Evolutionary conservation across 2,329 filamentous ascomycete species (phyloP).

Genomic region (Tolypocladium sp.): DNA sequence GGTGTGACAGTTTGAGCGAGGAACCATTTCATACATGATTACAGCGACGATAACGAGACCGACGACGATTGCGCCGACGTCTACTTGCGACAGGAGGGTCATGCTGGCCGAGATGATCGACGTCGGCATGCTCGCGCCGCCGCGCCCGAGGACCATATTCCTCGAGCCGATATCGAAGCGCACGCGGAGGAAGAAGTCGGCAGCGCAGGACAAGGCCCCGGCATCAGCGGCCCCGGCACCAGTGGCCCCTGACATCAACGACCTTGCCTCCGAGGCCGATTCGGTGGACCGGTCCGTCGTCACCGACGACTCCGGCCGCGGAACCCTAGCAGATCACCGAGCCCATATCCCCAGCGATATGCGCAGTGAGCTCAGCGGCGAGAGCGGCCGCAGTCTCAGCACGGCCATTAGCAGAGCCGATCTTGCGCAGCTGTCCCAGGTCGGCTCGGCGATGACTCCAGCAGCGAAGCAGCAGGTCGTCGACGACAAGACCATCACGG

Average conservation of each 20-base stretch:
- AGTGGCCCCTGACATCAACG: constrained; percentile 29
- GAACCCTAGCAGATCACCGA: constrained; percentile 23
- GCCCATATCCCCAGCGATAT: constrained; percentile 42
- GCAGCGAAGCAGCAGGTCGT: constrained; percentile 32
- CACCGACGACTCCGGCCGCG: constrained; percentile 29
- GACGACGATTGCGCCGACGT: constrained; percentile 72
- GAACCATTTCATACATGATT: constrained; percentile 84
- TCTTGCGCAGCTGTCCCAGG: constrained; percentile 25
- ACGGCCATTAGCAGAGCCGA: constrained; percentile 49
- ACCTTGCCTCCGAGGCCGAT: constrained; percentile 24
- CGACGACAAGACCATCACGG: constrained; percentile 74
- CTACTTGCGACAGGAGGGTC: constrained; percentile 73
- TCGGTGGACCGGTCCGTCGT: constrained; percentile 29
- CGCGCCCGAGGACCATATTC: constrained; percentile 74
- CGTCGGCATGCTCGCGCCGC: constrained; percentile 63
- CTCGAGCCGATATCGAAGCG: constrained; percentile 77
- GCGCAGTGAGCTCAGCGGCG: constrained; percentile 61
- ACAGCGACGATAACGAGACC: constrained; percentile 85
- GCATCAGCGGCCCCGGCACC: constrained; percentile 26
- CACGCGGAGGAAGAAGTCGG: constrained; percentile 51
- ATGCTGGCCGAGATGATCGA: constrained; percentile 76
- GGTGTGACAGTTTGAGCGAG: constrained; percentile 72
- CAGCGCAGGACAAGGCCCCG: constrained; percentile 33
- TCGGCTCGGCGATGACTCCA: constrained; percentile 16
- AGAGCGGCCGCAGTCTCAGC: constrained; percentile 60